phyloP scores from a whole-genome alignment of 1,284 basidiomycete genomes.

The Hymenochaete sp. region DNA sequence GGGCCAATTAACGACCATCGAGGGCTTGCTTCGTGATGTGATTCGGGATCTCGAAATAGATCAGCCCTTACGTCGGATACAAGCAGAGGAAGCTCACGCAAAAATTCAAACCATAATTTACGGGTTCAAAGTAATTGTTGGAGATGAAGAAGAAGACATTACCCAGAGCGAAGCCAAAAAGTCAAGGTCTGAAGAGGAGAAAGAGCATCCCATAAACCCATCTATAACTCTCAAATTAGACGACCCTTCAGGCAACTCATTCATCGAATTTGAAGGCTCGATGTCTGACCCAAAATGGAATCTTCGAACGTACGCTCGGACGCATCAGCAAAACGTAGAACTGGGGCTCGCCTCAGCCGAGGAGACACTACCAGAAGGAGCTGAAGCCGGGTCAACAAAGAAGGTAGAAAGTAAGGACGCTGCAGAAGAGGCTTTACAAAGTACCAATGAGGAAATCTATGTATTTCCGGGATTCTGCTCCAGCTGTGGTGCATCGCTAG shows the following conservation, averaged over 20 bases:
- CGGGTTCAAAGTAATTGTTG: slow-evolving; percentile 62
- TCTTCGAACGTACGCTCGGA: slow-evolving; percentile 79
- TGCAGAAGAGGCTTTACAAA: slow-evolving; percentile 28
- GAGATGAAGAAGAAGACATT: slow-evolving; percentile 54
- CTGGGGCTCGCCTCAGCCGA: slow-evolving; percentile 61
- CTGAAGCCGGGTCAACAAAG: neutral
- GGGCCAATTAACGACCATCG: slow-evolving; percentile 93
- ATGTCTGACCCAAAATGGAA: slow-evolving; percentile 91
- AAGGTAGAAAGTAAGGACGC: slow-evolving; percentile 26
- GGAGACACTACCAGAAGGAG: slow-evolving; percentile 30
- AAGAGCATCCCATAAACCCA: slow-evolving; percentile 51
- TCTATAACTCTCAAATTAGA: slow-evolving; percentile 80
- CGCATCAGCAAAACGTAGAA: slow-evolving; percentile 74
- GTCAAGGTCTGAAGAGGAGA: slow-evolving; percentile 27
- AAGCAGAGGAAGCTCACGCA: slow-evolving; percentile 67
- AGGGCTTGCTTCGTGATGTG: slow-evolving; percentile 85
- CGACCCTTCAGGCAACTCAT: slow-evolving; percentile 94
- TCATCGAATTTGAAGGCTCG: slow-evolving; percentile 76
- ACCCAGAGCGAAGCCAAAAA: slow-evolving; percentile 25
- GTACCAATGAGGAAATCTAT: slow-evolving; percentile 75
- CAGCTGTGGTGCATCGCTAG: slow-evolving; percentile 75
- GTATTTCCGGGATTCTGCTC: slow-evolving; percentile 87
- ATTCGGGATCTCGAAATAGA: slow-evolving; percentile 76
- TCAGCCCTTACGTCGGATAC: slow-evolving; percentile 81
- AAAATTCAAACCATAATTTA: slow-evolving; percentile 77